Conservation (phyloP, 2,329 filamentous ascomycete species). For the Microcyclospora tardicrescens region DNA sequence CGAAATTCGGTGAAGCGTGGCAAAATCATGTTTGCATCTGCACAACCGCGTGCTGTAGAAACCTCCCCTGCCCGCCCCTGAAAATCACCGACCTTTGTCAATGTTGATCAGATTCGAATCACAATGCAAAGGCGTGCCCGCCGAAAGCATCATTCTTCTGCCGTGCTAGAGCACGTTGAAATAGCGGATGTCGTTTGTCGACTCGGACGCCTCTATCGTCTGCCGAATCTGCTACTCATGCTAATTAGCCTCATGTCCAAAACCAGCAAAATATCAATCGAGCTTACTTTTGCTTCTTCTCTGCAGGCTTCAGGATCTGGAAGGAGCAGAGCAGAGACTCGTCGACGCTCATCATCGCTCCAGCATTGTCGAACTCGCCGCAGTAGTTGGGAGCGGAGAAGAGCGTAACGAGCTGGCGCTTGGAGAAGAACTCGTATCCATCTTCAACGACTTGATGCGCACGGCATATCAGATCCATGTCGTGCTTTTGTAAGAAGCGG, state of each 20-base stretch:
- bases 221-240: slow-evolving; percentile 75
- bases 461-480: slow-evolving; percentile 98
- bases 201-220: slow-evolving; percentile 51
- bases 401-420: slow-evolving; percentile 89
- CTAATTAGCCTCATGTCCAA: slow-evolving; percentile 2
- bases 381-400: slow-evolving; percentile 99
- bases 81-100: neutral
- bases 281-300: slow-evolving; percentile 99
- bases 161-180: too few relatives aligned
- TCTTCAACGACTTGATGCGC: slow-evolving; percentile 98
- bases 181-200: too few relatives aligned
- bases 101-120: neutral
- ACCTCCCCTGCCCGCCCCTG: neutral
- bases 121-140: too few relatives aligned
- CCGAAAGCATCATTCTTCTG: too few relatives aligned
- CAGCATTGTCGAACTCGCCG: slow-evolving; percentile 97
- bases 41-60: too few relatives aligned
- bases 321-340: slow-evolving; percentile 97
- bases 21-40: too few relatives aligned
- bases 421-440: slow-evolving; percentile 99
- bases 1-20: neutral
- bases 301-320: slow-evolving; percentile 99
- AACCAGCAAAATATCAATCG: slow-evolving; percentile 27
- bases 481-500: slow-evolving; percentile 94
- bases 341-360: slow-evolving; percentile 99